Evolutionary conservation across 2,329 filamentous ascomycete genomes (phyloP).

Genomic region (Fusarium chlamydosporum): DNA sequence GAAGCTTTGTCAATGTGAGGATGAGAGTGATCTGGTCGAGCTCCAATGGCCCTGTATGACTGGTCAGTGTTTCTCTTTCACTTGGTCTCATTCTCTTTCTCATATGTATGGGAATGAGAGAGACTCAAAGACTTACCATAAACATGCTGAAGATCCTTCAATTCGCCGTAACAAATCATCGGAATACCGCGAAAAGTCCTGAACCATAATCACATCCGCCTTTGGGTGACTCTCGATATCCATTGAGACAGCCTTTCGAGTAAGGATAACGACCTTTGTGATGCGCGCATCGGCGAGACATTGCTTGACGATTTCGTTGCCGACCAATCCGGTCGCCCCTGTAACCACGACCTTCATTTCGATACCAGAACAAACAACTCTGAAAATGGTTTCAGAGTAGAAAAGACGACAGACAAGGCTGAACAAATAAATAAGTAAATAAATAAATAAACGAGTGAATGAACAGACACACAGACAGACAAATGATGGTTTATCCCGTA

Average conservation of each 20-base stretch:
- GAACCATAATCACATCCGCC: constrained; percentile 63
- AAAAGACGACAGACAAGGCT: constrained; percentile 1
- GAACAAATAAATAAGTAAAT: neutral
- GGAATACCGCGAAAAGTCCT: constrained; percentile 68
- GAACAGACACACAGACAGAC: neutral
- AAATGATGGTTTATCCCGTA: constrained; percentile 17
- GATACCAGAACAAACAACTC: neutral
- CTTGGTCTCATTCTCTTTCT: neutral
- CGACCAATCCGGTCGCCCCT: constrained; percentile 71
- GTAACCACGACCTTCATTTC: constrained; percentile 71
- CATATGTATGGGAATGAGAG: neutral
- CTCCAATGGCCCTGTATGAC: constrained; percentile 58
- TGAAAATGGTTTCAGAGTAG: neutral
- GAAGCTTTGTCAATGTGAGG: constrained; percentile 57
- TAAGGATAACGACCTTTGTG: constrained; percentile 65
- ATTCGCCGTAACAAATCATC: constrained; percentile 54
- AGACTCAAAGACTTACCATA: constrained; percentile 67
- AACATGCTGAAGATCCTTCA: constrained; percentile 70
- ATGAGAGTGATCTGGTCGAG: constrained; percentile 60
- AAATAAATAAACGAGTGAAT: neutral
- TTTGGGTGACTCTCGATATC: constrained; percentile 63
- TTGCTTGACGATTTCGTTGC: constrained; percentile 65
- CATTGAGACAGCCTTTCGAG: constrained; percentile 62
- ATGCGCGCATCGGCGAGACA: constrained; percentile 66
- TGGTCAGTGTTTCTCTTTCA: neutral